phyloP scores from a whole-genome alignment of 1,284 basidiomycete genomes.

The Phellopilus nigrolimitatus region DNA sequence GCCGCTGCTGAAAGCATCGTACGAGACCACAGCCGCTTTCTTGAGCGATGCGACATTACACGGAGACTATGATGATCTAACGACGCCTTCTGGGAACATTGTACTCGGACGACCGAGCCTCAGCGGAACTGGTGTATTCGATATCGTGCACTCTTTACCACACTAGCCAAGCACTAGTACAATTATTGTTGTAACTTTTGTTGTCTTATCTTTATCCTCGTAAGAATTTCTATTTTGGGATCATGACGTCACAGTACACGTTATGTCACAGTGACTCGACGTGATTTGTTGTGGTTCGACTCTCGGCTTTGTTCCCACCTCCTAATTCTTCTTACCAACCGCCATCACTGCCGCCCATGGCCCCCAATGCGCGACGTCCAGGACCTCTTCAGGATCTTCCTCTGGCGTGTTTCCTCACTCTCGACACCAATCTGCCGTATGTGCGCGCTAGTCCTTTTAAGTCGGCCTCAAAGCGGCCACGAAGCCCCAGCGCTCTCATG shows the following conservation, averaged over 20 bases:
- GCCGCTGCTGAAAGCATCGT: conserved; percentile 94
- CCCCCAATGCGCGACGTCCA: conserved; percentile 30
- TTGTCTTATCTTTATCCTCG: no score
- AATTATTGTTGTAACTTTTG: conserved; percentile 11
- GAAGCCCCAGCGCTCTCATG: conserved; percentile 42
- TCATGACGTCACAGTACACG: neutral
- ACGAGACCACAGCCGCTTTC: conserved; percentile 96
- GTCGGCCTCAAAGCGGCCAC: conserved; percentile 21
- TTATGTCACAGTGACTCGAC: conserved; percentile 9
- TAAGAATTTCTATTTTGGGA: no score
- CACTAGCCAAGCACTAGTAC: conserved; percentile 19
- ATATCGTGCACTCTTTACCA: conserved; percentile 59
- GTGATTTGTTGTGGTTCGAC: conserved; percentile 17
- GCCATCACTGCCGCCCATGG: conserved; percentile 20
- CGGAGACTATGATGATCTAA: conserved; percentile 92
- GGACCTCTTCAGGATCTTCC: conserved; percentile 55
- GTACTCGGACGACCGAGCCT: conserved; percentile 82
- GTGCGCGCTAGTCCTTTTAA: conserved; percentile 23
- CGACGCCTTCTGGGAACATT: conserved; percentile 86
- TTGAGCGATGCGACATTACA: conserved; percentile 91
- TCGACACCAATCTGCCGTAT: conserved; percentile 26
- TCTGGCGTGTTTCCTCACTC: conserved; percentile 46
- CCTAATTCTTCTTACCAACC: conserved; percentile 1
- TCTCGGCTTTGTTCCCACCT: neutral
- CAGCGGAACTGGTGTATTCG: conserved; percentile 88